Evolutionary conservation across 371 early-diverging fungal species (phyloP).

Genomic region (Saksenaea vasiformis): DNA sequence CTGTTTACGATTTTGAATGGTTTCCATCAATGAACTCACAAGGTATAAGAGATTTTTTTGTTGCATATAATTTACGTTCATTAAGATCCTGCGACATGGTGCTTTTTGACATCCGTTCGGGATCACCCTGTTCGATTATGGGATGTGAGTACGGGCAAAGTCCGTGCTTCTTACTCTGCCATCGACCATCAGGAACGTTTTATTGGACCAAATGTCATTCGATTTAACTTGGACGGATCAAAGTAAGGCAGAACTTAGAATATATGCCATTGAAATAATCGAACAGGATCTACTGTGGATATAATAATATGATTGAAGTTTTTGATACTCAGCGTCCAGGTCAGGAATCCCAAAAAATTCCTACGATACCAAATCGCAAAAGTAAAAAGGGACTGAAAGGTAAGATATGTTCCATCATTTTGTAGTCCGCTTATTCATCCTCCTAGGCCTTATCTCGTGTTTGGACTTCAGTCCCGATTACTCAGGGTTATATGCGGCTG

Average conservation of each 20-base stretch:
- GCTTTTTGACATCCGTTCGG: slow-evolving; percentile 63
- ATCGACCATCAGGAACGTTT: slow-evolving; percentile 69
- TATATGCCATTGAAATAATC: neutral
- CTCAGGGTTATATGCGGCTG: slow-evolving; percentile 69
- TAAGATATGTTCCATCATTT: neutral
- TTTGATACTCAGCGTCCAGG: slow-evolving; percentile 66
- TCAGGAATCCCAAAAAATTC: slow-evolving; percentile 33
- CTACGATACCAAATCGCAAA: slow-evolving; percentile 61
- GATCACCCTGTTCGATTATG: slow-evolving; percentile 75
- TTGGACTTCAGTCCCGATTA: slow-evolving; percentile 67
- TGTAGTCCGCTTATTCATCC: neutral
- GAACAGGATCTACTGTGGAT: slow-evolving; percentile 67
- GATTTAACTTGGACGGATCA: slow-evolving; percentile 68
- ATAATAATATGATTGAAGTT: slow-evolving; percentile 70
- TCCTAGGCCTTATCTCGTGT: slow-evolving; percentile 56
- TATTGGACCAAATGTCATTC: slow-evolving; percentile 61
- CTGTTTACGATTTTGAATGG: slow-evolving; percentile 68
- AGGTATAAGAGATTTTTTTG: slow-evolving; percentile 30
- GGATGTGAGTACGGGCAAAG: slow-evolving; percentile 66
- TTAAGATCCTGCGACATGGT: slow-evolving; percentile 64
- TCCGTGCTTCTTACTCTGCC: slow-evolving; percentile 60
- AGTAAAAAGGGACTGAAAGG: slow-evolving; percentile 72
- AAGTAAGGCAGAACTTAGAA: slow-evolving; percentile 44
- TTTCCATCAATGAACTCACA: slow-evolving; percentile 67
- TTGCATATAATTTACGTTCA: neutral